Conservation (phyloP, 2,329 filamentous ascomycete genomes). For the Rhynchosporium graminicola region DNA sequence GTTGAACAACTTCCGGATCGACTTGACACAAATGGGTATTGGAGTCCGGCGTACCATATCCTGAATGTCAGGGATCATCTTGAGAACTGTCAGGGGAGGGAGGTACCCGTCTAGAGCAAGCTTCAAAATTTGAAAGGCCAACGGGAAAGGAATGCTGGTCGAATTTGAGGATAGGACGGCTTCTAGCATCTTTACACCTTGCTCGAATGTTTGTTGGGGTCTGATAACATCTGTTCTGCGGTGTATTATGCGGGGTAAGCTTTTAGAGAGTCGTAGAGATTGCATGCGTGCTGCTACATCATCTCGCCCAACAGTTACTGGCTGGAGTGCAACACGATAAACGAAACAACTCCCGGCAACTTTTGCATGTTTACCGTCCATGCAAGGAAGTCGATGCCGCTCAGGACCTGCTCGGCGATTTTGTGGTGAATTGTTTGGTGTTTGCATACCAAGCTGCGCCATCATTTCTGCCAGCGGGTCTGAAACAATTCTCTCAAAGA, state of each 20-base stretch:
- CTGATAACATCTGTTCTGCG: slow-evolving; percentile 22
- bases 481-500: slow-evolving; percentile 43
- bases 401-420: slow-evolving; percentile 18
- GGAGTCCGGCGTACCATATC: slow-evolving; percentile 35
- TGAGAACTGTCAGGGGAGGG: slow-evolving; percentile 52
- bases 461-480: slow-evolving; percentile 22
- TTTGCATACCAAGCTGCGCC: slow-evolving; percentile 16
- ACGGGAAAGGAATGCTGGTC: slow-evolving; percentile 49
- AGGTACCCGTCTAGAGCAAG: slow-evolving; percentile 65
- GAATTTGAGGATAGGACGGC: slow-evolving; percentile 30
- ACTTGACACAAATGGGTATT: slow-evolving; percentile 51
- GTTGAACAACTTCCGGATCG: slow-evolving; percentile 54
- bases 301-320: slow-evolving; percentile 27
- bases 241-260: slow-evolving; percentile 40
- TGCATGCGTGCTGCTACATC: slow-evolving; percentile 35
- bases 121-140: slow-evolving; percentile 63
- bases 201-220: slow-evolving; percentile 22
- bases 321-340: slow-evolving; percentile 46
- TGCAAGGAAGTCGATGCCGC: slow-evolving; percentile 39
- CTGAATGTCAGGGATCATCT: slow-evolving; percentile 47
- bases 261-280: slow-evolving; percentile 36
- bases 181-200: slow-evolving; percentile 29
- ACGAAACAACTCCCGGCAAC: slow-evolving; percentile 51
- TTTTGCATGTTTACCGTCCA: slow-evolving; percentile 43
- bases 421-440: slow-evolving; percentile 4